phyloP scores from a whole-genome alignment of 2,329 filamentous ascomycete species.

The Verticillium klebahnii region DNA sequence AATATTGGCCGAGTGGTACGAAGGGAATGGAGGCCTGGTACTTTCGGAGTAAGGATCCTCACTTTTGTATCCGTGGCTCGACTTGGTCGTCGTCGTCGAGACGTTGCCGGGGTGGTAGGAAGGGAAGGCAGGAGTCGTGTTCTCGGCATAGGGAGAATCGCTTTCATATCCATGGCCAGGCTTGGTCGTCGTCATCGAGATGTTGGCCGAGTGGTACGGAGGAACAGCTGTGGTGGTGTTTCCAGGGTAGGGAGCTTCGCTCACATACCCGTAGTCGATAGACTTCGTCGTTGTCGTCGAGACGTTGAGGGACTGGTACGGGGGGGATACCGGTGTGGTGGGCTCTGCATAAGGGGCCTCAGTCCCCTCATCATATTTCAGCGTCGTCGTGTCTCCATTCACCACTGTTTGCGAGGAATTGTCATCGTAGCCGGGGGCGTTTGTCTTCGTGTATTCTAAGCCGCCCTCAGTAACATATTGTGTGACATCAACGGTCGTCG shows the following conservation, averaged over 20 bases:
- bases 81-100: neutral
- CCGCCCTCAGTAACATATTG: slow-evolving; percentile 24
- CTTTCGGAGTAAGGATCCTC: neutral
- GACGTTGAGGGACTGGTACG: neutral
- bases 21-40: neutral
- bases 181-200: neutral
- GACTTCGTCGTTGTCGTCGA: neutral
- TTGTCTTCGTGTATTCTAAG: slow-evolving; percentile 5
- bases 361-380: neutral
- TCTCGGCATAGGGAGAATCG: neutral
- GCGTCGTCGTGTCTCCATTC: neutral
- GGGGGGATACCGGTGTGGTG: neutral
- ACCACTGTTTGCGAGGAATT: neutral
- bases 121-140: neutral
- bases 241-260: neutral
- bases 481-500: slow-evolving; percentile 25
- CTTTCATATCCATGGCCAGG: neutral
- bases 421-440: neutral
- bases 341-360: slow-evolving; percentile 7
- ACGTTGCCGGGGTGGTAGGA: neutral
- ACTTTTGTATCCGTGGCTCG: neutral
- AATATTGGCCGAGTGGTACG: neutral
- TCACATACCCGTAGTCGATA: neutral
- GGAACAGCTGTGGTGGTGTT: neutral
- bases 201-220: neutral